phyloP scores from a whole-genome alignment of 2,329 filamentous ascomycete species.

The Thermomyces lanuginosus region DNA sequence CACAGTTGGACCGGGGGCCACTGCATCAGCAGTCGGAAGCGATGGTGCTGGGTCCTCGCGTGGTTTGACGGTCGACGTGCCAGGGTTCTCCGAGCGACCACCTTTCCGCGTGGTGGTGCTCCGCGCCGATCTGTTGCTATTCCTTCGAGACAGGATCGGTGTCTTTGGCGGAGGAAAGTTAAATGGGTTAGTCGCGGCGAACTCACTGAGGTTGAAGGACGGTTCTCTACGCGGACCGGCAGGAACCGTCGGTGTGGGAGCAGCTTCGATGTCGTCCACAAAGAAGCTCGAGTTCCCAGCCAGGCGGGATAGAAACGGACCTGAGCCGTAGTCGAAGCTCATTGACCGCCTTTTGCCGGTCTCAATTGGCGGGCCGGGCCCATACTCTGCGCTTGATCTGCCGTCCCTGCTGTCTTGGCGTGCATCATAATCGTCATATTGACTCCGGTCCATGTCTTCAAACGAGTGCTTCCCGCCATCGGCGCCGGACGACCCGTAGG shows the following conservation, averaged over 20 bases:
- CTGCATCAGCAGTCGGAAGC: slow-evolving; percentile 30
- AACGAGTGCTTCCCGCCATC: no score
- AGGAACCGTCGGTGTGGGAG: slow-evolving; percentile 71
- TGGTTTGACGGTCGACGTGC: slow-evolving; percentile 18
- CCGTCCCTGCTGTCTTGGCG: slow-evolving; percentile 57
- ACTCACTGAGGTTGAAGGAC: slow-evolving; percentile 21
- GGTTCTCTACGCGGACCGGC: slow-evolving; percentile 51
- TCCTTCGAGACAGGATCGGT: slow-evolving; percentile 22
- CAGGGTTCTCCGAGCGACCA: slow-evolving; percentile 23
- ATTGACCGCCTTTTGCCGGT: slow-evolving; percentile 23
- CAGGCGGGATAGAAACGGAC: slow-evolving; percentile 16
- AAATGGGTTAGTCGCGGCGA: slow-evolving; percentile 10
- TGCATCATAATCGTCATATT: slow-evolving; percentile 27
- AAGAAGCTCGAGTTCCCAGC: slow-evolving; percentile 11
- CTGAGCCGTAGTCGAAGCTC: slow-evolving; percentile 29
- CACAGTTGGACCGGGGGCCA: slow-evolving; percentile 38
- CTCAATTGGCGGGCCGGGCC: slow-evolving; percentile 2
- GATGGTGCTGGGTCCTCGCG: slow-evolving; percentile 17
- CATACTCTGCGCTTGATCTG: slow-evolving; percentile 54
- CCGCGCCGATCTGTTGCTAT: slow-evolving; percentile 28
- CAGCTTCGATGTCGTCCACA: slow-evolving; percentile 53
- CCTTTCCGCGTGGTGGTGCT: slow-evolving; percentile 22
- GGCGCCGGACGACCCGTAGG: no score
- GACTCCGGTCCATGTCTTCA: slow-evolving; percentile 44
- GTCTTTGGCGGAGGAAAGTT: slow-evolving; percentile 14